These are phyloP conservation scores for Castanospermum australe DNA, from an alignment of 306 rosid genomes.

Conservation along the genomic window DNA sequence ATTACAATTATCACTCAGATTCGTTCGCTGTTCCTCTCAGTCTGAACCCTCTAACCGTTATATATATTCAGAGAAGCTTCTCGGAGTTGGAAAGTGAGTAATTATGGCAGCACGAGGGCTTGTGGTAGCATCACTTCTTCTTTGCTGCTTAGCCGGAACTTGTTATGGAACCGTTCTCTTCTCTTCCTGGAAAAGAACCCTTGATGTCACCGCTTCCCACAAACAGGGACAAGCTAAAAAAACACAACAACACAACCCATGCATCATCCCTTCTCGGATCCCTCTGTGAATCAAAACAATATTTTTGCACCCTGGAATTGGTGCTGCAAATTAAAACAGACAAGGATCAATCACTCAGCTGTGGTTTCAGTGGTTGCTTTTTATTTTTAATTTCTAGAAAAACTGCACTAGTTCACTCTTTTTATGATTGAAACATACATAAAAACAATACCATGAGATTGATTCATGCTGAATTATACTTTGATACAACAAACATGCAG, in stretches of 20 bases:
- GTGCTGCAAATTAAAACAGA: neutral
- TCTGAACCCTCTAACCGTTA: too few species aligned
- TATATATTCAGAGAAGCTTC: neutral
- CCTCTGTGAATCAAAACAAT: neutral
- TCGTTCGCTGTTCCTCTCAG: too few species aligned
- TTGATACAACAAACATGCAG: conserved; percentile 31
- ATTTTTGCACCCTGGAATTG: neutral
- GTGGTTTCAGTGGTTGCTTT: too few species aligned
- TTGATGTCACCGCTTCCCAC: conserved; percentile 54
- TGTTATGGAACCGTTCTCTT: conserved; percentile 49
- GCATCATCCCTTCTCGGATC: neutral
- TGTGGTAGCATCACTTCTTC: conserved; percentile 40
- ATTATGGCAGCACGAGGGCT: conserved; percentile 52
- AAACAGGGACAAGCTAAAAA: conserved; percentile 45
- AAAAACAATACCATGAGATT: neutral
- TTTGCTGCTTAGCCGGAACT: conserved; percentile 41
- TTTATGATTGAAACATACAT: neutral
- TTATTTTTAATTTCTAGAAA: too few species aligned
- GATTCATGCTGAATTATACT: neutral
- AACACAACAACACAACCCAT: too few species aligned
- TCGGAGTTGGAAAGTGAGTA: neutral
- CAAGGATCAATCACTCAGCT: neutral
- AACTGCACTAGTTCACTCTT: neutral
- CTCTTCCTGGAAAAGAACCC: conserved; percentile 41
- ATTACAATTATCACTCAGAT: neutral